A percentile compares a stretch with the other conserved stretches of the same genome.
Evolutionary conservation across 441 rosid species (phyloP).

Genomic region (Syzygium syzygioides): DNA sequence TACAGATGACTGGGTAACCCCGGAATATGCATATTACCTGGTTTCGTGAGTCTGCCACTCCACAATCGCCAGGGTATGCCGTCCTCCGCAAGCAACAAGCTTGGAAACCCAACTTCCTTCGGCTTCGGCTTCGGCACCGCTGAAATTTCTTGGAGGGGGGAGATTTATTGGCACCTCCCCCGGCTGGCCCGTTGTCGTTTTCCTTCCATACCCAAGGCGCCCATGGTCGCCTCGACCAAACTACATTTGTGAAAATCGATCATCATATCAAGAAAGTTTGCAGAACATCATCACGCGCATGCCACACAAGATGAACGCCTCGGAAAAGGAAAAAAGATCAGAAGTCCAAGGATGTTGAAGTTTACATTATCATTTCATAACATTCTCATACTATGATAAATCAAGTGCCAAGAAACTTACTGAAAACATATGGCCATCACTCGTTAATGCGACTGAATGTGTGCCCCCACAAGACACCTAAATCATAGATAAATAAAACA

Average conservation of each 20-base stretch:
- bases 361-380: neutral
- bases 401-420: slow-evolving; percentile 39
- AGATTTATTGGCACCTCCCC: slow-evolving; percentile 72
- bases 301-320: neutral
- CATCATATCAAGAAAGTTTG: neutral
- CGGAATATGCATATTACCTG: slow-evolving; percentile 1
- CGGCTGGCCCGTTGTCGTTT: slow-evolving; percentile 88
- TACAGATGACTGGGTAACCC: neutral
- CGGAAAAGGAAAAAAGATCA: neutral
- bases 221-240: slow-evolving; percentile 99
- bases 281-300: neutral
- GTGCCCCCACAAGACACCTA: slow-evolving; percentile 99
- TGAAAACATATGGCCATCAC: slow-evolving; percentile 78
- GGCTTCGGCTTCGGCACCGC: slow-evolving; percentile 28
- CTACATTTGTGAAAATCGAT: slow-evolving; percentile 31
- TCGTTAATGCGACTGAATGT: slow-evolving; percentile 93
- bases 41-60: slow-evolving; percentile 56
- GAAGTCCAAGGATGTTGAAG: neutral
- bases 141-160: slow-evolving; percentile 35
- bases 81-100: slow-evolving; percentile 86
- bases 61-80: slow-evolving; percentile 83
- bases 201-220: slow-evolving; percentile 86
- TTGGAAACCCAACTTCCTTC: slow-evolving; percentile 71
- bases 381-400: neutral
- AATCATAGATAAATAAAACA: slow-evolving; percentile 10